Evolutionary conservation across 805 yeast species (phyloP).

Genomic region (Candida insectalens): DNA sequence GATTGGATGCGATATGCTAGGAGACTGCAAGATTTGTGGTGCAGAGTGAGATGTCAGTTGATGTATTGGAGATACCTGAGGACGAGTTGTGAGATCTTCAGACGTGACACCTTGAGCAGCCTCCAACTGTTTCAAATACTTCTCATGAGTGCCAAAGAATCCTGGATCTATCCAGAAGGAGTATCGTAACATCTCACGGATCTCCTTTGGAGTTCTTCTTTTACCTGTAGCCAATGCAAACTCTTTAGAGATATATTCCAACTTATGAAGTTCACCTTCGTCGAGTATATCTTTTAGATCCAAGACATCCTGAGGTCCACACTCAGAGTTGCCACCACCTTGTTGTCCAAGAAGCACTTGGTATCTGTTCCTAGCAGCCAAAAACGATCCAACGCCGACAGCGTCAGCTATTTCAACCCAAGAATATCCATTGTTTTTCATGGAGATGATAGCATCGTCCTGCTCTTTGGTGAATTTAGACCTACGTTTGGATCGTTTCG

Average conservation of each 20-base stretch:
- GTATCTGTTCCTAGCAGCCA: conserved; percentile 70
- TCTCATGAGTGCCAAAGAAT: conserved; percentile 46
- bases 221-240: conserved; percentile 46
- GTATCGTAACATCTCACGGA: conserved; percentile 43
- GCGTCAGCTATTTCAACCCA: conserved; percentile 70
- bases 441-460: conserved; percentile 50
- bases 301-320: conserved; percentile 48
- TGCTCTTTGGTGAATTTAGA: conserved; percentile 66
- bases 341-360: conserved; percentile 79
- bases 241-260: conserved; percentile 57
- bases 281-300: conserved; percentile 47
- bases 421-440: conserved; percentile 53
- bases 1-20: too few species aligned
- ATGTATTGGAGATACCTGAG: too few species aligned
- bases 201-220: conserved; percentile 39
- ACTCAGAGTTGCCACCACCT: conserved; percentile 60
- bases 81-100: too few species aligned
- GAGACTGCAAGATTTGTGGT: too few species aligned
- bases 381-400: conserved; percentile 52
- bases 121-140: conserved; percentile 30
- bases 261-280: conserved; percentile 61
- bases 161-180: conserved; percentile 48
- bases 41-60: too few species aligned
- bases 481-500: conserved; percentile 46
- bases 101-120: too few species aligned